Conservation (phyloP, 768 basidiomycete genomes). For the Porphyrellus cyaneotinctus region DNA sequence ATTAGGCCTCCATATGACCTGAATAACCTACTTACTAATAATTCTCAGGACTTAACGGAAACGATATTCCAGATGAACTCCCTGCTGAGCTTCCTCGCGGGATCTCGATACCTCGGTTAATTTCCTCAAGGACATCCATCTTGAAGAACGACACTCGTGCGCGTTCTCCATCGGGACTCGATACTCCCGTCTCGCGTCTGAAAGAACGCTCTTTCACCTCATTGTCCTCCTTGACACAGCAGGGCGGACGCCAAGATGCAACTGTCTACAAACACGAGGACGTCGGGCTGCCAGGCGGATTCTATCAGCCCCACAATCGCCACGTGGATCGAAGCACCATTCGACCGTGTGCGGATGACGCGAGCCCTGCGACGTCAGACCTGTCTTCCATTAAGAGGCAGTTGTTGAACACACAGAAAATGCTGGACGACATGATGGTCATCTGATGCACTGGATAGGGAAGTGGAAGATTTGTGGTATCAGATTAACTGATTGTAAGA, state of each 20-base stretch:
- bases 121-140: slow-evolving; percentile 80
- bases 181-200: slow-evolving; percentile 54
- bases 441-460: slow-evolving; percentile 88
- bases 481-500: slow-evolving; percentile 84
- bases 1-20: neutral
- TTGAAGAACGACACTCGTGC: slow-evolving; percentile 83
- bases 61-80: slow-evolving; percentile 80
- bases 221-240: slow-evolving; percentile 44
- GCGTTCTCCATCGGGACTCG: slow-evolving; percentile 52
- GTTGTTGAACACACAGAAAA: slow-evolving; percentile 71
- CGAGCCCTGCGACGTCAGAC: slow-evolving; percentile 56
- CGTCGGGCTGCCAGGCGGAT: slow-evolving; percentile 51
- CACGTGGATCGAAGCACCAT: slow-evolving; percentile 85
- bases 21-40: neutral
- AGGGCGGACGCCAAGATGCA: slow-evolving; percentile 72
- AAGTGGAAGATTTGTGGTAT: slow-evolving; percentile 82
- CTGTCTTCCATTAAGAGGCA: slow-evolving; percentile 84
- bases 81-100: slow-evolving; percentile 88
- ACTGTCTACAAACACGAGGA: slow-evolving; percentile 87
- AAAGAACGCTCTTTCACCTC: slow-evolving; percentile 71
- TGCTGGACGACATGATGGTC: slow-evolving; percentile 75
- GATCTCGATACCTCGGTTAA: slow-evolving; percentile 89
- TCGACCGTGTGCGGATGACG: slow-evolving; percentile 66
- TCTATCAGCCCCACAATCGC: slow-evolving; percentile 77
- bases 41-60: slow-evolving; percentile 79